A percentile compares a stretch with the other conserved stretches of the same genome.
Evolutionary conservation across 306 rosid genomes (phyloP).

Genomic region (Rosa chinensis): DNA sequence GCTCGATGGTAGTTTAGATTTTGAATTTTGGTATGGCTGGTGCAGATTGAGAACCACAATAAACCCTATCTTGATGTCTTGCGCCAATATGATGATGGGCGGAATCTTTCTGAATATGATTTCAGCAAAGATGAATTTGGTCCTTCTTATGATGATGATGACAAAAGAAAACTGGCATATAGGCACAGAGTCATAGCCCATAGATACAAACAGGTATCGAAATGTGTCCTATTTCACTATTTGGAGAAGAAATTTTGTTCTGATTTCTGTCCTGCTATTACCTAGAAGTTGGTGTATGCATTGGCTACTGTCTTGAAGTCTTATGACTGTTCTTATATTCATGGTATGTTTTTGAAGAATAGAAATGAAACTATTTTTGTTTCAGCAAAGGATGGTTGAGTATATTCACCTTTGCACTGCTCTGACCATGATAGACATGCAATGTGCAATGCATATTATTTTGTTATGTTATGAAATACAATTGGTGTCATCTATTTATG

Average conservation of each 20-base stretch:
- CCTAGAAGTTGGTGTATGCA: neutral
- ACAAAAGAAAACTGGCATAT: constrained; percentile 79
- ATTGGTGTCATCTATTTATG: neutral
- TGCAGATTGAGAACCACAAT: constrained; percentile 84
- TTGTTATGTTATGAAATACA: constrained; percentile 1
- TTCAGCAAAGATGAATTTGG: constrained; percentile 70
- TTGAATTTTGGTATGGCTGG: constrained; percentile 11
- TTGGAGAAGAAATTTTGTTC: neutral
- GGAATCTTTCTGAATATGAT: constrained; percentile 73
- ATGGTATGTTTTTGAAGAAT: neutral
- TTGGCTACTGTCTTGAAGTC: neutral
- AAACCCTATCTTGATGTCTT: constrained; percentile 67
- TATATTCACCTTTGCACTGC: neutral
- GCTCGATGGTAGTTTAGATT: neutral
- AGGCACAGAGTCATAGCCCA: constrained; percentile 71
- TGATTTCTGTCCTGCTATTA: constrained; percentile 3
- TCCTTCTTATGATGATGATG: constrained; percentile 54
- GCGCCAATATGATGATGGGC: constrained; percentile 69
- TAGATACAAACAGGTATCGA: constrained; percentile 62
- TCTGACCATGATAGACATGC: neutral
- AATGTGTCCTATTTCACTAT: neutral
- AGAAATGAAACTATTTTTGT: neutral
- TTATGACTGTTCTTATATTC: neutral
- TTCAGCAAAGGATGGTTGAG: neutral
- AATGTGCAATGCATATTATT: neutral